Evolutionary conservation across 176 grass and related monocot species (phyloP), one percentile per base, ranked within the genome.

Genomic region (Dendrocalamus sinicus): DNA sequence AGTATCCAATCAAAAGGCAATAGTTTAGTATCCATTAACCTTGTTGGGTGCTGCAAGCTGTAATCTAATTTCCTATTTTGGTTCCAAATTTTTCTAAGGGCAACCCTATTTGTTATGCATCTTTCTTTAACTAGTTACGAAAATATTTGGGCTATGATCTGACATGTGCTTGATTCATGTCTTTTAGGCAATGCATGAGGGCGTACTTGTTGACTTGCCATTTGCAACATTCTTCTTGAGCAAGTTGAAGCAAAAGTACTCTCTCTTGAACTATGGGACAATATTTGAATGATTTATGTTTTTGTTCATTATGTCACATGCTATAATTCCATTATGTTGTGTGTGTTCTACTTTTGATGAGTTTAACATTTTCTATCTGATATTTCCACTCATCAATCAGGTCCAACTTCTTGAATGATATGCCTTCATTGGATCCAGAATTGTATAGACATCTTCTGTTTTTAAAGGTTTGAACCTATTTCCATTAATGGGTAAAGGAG

Each of bases 141-240:
- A 43, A 22, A 70, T 73, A 73, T 53, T 81, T 66, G 71, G 44
- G 26, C 14, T 81, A 86, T 51, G 28, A 77, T 76, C 24, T 88
- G 44, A 84, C 24, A 7, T 72, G 23, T 81, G 24, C 40, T 63
- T 86, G 39, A 83, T 87, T 92, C 7, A 52, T 80, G 19, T 32
- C 60, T 80, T 60, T 43, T 83, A 95, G 93, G 93, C 96, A 59
- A 99, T 99, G 91, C 92, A 96, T 74, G 96, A 99, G 84, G 93
- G 93, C 47, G 91, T 99, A 82, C 96, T 99, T 86, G 96, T 99
- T 65, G 96, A 99, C 66, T 84, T 99, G 82, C 93, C 93, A 63
- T 92, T 99, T 84, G 93, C 96, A 88, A 92, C 93, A 69, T 99
- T 99, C 88, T 99, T 99, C 91, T 82, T 99, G 76, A 94, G 96